A percentile compares a stretch with the other conserved stretches of the same genome.
Conservation (phyloP, 1,284 basidiomycete species). For the Rhodofomes roseus region DNA sequence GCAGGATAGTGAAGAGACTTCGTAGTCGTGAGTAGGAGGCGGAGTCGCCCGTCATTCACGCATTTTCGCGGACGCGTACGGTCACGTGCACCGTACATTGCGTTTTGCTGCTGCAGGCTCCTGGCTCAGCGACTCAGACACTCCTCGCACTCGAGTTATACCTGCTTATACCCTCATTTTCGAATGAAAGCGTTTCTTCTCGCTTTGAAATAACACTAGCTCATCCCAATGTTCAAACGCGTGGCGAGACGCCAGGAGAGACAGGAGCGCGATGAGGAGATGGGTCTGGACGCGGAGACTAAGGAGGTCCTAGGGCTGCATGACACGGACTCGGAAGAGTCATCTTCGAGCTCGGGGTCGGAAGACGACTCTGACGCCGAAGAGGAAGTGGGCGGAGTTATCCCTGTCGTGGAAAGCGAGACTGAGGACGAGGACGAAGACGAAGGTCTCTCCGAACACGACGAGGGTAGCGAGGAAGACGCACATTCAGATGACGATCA, state of each 20-base stretch:
- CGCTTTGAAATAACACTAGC: background rate
- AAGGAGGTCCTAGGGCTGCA: constrained; percentile 71
- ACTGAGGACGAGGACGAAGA: constrained; percentile 25
- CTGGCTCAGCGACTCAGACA: too few species aligned
- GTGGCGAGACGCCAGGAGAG: constrained; percentile 67
- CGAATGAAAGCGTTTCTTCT: too few species aligned
- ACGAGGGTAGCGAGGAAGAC: constrained; percentile 24
- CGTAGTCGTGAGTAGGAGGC: too few species aligned
- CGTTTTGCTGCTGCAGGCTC: background rate
- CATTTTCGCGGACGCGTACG: background rate
- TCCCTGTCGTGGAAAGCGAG: constrained; percentile 12
- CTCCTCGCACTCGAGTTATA: too few species aligned
- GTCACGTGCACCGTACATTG: background rate
- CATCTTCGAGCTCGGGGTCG: constrained; percentile 34
- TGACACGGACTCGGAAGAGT: constrained; percentile 72
- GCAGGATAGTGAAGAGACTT: too few species aligned
- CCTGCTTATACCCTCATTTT: too few species aligned
- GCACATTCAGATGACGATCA: constrained; percentile 29
- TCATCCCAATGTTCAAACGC: constrained; percentile 72
- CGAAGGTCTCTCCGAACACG: constrained; percentile 25
- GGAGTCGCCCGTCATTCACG: too few species aligned
- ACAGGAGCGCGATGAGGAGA: constrained; percentile 63
- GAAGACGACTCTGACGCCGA: constrained; percentile 19
- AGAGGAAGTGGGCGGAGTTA: constrained; percentile 11
- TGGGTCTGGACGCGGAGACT: constrained; percentile 66